phyloP scores from a whole-genome alignment of 2,329 filamentous ascomycete genomes.

The Fusarium caatingaense region DNA sequence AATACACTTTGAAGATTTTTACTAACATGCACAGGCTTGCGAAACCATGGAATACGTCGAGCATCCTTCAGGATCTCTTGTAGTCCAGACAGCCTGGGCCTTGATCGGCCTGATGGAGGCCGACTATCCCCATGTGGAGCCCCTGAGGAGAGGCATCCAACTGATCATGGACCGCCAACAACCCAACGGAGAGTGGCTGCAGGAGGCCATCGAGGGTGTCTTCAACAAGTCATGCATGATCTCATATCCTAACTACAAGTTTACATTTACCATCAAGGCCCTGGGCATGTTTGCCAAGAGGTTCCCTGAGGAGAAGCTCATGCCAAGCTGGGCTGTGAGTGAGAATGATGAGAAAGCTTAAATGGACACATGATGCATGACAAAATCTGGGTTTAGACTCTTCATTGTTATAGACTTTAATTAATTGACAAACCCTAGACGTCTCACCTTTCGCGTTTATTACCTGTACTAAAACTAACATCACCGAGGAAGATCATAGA shows the following conservation, averaged over 20 bases:
- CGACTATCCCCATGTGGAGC: slow-evolving; percentile 78
- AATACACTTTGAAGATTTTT: not conserved
- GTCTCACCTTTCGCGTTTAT: no score
- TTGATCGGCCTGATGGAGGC: slow-evolving; percentile 85
- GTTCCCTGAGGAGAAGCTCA: slow-evolving; percentile 73
- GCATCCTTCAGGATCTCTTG: slow-evolving; percentile 80
- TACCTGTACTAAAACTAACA: not conserved
- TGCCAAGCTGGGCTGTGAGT: slow-evolving; percentile 27
- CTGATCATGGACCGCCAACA: slow-evolving; percentile 89
- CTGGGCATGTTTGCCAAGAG: slow-evolving; percentile 85
- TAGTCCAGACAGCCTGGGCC: slow-evolving; percentile 96
- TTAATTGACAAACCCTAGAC: not conserved
- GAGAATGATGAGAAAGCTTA: slow-evolving; percentile 2
- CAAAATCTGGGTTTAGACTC: not conserved
- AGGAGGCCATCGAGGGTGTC: slow-evolving; percentile 96
- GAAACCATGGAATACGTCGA: slow-evolving; percentile 81
- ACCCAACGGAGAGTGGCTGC: slow-evolving; percentile 90
- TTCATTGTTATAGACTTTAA: not conserved
- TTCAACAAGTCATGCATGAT: slow-evolving; percentile 99
- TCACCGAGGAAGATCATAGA: not conserved
- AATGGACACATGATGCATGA: not conserved
- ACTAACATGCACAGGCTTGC: slow-evolving; percentile 67
- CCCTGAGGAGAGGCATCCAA: slow-evolving; percentile 78
- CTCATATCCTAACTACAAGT: slow-evolving; percentile 99
- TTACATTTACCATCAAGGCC: slow-evolving; percentile 93